Base-by-base conservation (phyloP, 1,284 basidiomycete genomes). In the Flammula alnicola region DNA sequence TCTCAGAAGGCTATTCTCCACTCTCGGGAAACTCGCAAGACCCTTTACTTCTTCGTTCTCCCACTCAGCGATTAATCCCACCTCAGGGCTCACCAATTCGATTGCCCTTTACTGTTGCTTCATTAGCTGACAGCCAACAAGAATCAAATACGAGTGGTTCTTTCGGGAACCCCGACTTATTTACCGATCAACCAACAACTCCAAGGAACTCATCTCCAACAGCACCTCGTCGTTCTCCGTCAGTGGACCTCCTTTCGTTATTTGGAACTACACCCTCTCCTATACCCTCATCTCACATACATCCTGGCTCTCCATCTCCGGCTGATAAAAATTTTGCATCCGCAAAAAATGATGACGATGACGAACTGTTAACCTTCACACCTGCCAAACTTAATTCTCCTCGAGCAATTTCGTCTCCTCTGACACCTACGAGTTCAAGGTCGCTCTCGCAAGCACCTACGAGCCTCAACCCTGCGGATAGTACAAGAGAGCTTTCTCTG, bases 21-120 rank as follows among this genome's bases (percentile, higher is more conserved):
- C 30, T 2, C 22, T 30, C 2, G 7, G 26, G 5, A 4, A 32
- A 47, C 32, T 59, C 60, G 7, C 62, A 63, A 31, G 63, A 62
- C 49, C 54, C 58, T 32, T 55, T 64, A 12, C 43, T 62, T 7
- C 48, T 61, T 12, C 30, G 17, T 20, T 44, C 56, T 42, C 44
- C 46, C 9, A 19, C 12, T 16, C 30, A 19, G 37, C 32, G 14
- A 25, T 29, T 40, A 8, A 20, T 35, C 16, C 19, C 32, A 19
- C 20, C 20, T 32, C 35, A 36, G 11, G 8, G 32, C 38, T 45
- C 55, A 5, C 49, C 49, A 8, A n/a, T 44, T 31, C 33, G 40
- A 22, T 43, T 42, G 19, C 39, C 38, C 25, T 44, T 44, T 29
- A 25, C 25, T 9, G 19, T 48, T 12, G 25, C 43, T 14, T 44